Conservation (phyloP, 306 rosid species). For the Senna siamea region DNA sequence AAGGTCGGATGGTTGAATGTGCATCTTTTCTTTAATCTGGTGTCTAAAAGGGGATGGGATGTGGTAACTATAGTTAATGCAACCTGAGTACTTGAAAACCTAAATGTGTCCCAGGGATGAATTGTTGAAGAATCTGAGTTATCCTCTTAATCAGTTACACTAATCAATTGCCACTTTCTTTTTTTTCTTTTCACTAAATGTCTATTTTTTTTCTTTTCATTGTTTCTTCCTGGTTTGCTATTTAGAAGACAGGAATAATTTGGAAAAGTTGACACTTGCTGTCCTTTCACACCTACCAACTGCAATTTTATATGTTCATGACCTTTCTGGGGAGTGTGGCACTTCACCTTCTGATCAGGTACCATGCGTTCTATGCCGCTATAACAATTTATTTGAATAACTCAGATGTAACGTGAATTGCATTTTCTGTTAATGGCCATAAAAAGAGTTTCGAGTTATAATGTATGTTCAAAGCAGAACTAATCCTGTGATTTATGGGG, state of each 20-base stretch:
- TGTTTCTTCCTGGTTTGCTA: conserved; percentile 27
- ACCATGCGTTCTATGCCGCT: conserved; percentile 30
- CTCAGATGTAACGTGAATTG: no score
- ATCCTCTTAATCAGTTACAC: conserved; percentile 6
- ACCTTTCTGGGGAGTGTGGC: conserved; percentile 96
- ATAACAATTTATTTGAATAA: conserved; percentile 35
- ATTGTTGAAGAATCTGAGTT: conserved; percentile 15
- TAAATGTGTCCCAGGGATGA: not conserved
- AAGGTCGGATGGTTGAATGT: no score
- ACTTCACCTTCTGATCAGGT: conserved; percentile 98
- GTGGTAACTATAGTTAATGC: not conserved
- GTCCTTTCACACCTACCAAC: conserved; percentile 91
- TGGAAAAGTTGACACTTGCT: conserved; percentile 93
- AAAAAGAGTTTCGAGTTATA: conserved; percentile 11
- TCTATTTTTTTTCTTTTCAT: not conserved
- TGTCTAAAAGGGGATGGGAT: conserved; percentile 1
- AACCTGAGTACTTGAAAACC: conserved; percentile 18
- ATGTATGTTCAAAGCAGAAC: no score
- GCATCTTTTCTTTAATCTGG: no score
- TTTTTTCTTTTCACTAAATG: conserved; percentile 15
- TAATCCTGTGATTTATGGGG: no score
- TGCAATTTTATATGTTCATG: conserved; percentile 89
- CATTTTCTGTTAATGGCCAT: conserved; percentile 20
- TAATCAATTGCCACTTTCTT: conserved; percentile 6
- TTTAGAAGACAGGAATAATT: conserved; percentile 88